These are phyloP conservation scores for Phallus indusiatus DNA, from an alignment of 768 basidiomycete species.

Conservation along the genomic window DNA sequence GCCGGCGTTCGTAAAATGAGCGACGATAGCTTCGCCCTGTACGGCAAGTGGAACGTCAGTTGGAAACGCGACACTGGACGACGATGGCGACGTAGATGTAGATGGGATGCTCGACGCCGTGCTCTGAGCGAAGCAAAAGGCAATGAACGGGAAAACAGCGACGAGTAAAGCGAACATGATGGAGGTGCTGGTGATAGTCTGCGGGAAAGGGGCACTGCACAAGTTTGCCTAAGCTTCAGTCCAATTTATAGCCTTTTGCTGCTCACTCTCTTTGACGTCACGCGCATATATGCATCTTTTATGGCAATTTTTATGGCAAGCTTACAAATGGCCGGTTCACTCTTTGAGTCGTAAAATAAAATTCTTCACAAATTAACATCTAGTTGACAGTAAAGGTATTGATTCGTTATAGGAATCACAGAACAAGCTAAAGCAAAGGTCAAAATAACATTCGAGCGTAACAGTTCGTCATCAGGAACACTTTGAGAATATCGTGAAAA, in stretches of 20 bases:
- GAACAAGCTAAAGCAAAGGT: not conserved
- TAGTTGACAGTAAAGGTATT: too few species aligned
- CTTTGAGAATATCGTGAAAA: not conserved
- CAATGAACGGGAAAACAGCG: not conserved
- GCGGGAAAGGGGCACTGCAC: not conserved
- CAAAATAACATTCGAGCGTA: not conserved
- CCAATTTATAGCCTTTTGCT: not conserved
- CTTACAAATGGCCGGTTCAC: too few species aligned
- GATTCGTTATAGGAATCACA: not conserved
- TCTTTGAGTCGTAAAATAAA: too few species aligned
- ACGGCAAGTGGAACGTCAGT: not conserved
- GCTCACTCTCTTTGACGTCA: not conserved
- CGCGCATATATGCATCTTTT: not conserved
- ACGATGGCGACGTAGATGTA: not conserved
- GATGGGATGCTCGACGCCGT: not conserved
- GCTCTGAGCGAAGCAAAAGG: not conserved
- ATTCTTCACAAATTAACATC: too few species aligned
- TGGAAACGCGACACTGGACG: not conserved
- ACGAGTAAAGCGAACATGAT: not conserved
- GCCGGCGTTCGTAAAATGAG: slow-evolving; percentile 52
- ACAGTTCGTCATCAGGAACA: not conserved
- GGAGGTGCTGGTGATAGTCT: not conserved
- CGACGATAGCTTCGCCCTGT: slow-evolving; percentile 41
- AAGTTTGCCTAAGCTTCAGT: not conserved
- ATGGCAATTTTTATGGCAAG: not conserved